These are phyloP conservation scores for Cladophialophora psammophila DNA, from an alignment of 2,329 filamentous ascomycete species.

Conservation along the genomic window DNA sequence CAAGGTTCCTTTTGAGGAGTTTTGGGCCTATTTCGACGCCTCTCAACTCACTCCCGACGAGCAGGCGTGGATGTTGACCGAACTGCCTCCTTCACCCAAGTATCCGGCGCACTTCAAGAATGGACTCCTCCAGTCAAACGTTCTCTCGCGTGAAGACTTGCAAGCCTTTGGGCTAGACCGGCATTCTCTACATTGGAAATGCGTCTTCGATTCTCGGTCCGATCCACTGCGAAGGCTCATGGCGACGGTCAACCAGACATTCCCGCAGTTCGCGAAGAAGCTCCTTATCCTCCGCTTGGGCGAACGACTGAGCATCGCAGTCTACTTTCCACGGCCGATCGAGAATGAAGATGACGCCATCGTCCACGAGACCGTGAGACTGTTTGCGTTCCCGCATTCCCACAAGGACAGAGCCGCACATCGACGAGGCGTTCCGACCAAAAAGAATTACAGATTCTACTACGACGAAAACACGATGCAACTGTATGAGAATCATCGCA, in stretches of 20 bases:
- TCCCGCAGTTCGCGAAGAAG: slow-evolving; percentile 9
- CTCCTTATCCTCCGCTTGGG: slow-evolving; percentile 10
- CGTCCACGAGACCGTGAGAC: slow-evolving; percentile 9
- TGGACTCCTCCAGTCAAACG: slow-evolving; percentile 10
- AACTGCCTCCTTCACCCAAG: slow-evolving; percentile 8
- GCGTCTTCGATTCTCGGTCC: slow-evolving; percentile 9
- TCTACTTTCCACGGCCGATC: slow-evolving; percentile 14
- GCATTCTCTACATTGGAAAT: slow-evolving; percentile 15
- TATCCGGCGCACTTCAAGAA: slow-evolving; percentile 13
- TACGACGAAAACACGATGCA: slow-evolving; percentile 17
- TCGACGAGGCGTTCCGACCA: slow-evolving; percentile 8
- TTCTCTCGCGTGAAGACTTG: slow-evolving; percentile 6
- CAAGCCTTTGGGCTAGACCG: slow-evolving; percentile 7
- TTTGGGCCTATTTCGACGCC: slow-evolving; percentile 10
- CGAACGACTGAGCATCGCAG: slow-evolving; percentile 11
- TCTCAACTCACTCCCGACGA: slow-evolving; percentile 5
- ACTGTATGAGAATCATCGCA: slow-evolving; percentile 6
- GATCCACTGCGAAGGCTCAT: slow-evolving; percentile 11
- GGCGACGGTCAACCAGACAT: slow-evolving; percentile 6
- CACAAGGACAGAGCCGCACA: slow-evolving; percentile 15
- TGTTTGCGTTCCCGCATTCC: slow-evolving; percentile 19
- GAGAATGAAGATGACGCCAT: slow-evolving; percentile 12
- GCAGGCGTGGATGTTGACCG: slow-evolving; percentile 10
- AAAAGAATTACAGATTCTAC: slow-evolving; percentile 15
- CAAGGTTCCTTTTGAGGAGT: slow-evolving; percentile 12